These are phyloP conservation scores for Eucalyptus pauciflora DNA, from an alignment of 345 rosid species.

Conservation along the genomic window DNA sequence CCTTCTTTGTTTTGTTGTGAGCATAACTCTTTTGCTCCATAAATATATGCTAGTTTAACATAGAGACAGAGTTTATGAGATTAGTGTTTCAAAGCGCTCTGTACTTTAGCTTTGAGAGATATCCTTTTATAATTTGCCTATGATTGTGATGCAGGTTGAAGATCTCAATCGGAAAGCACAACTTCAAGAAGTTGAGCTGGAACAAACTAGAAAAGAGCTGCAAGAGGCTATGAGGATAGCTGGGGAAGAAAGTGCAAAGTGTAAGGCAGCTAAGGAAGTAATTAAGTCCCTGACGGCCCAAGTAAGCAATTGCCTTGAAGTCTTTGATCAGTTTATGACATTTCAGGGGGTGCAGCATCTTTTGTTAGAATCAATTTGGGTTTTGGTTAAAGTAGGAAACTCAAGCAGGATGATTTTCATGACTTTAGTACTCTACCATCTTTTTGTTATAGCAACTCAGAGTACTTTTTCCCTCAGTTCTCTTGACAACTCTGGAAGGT, in stretches of 20 bases:
- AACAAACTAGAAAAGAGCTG: conserved; percentile 42
- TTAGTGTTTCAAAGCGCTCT: background rate
- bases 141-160: conserved; percentile 29
- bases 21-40: background rate
- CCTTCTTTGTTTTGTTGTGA: background rate
- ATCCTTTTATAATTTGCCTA: background rate
- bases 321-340: background rate
- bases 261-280: conserved; percentile 78
- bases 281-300: conserved; percentile 70
- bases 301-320: conserved; percentile 12
- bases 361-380: background rate
- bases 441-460: background rate
- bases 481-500: background rate
- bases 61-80: background rate
- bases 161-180: conserved; percentile 47
- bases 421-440: background rate
- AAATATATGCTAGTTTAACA: background rate
- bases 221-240: conserved; percentile 56
- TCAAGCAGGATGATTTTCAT: background rate
- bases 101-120: background rate
- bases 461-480: background rate
- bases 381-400: background rate
- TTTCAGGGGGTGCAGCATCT: background rate
- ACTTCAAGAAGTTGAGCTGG: conserved; percentile 60
- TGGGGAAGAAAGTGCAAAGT: conserved; percentile 61